phyloP scores from a whole-genome alignment of 1,284 basidiomycete genomes.

The Inonotus hispidus region DNA sequence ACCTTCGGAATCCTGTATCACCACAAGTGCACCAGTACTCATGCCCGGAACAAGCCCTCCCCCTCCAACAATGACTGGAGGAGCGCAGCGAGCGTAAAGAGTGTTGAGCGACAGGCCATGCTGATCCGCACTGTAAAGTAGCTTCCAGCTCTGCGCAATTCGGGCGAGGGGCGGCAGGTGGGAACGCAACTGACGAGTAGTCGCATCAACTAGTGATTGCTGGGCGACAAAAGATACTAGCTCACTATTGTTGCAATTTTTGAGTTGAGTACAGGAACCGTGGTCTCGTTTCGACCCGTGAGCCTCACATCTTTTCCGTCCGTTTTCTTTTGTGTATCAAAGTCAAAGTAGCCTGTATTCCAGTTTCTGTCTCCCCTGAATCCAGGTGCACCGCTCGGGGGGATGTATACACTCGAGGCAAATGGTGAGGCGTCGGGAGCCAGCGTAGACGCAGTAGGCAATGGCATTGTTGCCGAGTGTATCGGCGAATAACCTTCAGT shows the following conservation, averaged over 20 bases:
- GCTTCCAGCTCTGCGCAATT: constrained; percentile 75
- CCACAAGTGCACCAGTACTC: constrained; percentile 40
- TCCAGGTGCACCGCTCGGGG: constrained; percentile 75
- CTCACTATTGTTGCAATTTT: constrained; percentile 58
- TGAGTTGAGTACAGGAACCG: constrained; percentile 47
- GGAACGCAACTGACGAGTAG: constrained; percentile 51
- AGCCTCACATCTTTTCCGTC: constrained; percentile 44
- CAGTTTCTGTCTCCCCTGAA: constrained; percentile 57
- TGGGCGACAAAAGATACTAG: constrained; percentile 15
- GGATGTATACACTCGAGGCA: constrained; percentile 48
- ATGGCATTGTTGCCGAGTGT: constrained; percentile 14
- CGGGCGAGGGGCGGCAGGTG: constrained; percentile 78
- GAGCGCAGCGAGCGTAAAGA: constrained; percentile 67
- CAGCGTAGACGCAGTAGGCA: constrained; percentile 4
- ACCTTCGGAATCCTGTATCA: constrained; percentile 57
- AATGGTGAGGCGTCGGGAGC: constrained; percentile 43
- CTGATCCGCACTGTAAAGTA: constrained; percentile 92
- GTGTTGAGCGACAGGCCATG: constrained; percentile 92
- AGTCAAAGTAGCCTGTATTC: constrained; percentile 41
- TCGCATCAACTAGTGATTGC: constrained; percentile 1
- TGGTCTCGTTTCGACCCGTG: constrained; percentile 48
- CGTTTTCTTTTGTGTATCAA: constrained; percentile 29
- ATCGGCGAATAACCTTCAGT: constrained; percentile 3
- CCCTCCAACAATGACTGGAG: constrained; percentile 22
- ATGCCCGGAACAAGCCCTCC: constrained; percentile 22